These are phyloP conservation scores for Drosera spatulata DNA, from an alignment of 179 eudicot genomes.

Conservation along the genomic window DNA sequence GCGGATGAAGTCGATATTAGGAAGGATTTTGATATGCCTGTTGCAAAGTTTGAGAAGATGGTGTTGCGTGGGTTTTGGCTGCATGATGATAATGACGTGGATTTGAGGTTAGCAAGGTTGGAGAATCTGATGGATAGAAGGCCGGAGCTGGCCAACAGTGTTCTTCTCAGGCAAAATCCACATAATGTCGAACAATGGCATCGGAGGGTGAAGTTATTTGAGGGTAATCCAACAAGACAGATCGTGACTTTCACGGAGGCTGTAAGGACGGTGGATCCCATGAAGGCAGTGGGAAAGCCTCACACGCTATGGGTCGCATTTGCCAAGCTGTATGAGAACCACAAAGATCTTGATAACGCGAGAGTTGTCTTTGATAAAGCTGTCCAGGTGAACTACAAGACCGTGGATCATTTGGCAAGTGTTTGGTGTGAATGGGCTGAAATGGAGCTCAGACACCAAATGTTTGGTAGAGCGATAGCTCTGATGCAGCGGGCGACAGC, in stretches of 20 bases:
- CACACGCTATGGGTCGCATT: conserved; percentile 95
- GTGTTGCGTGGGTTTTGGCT: conserved; percentile 66
- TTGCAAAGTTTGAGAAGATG: conserved; percentile 52
- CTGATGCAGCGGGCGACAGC: conserved; percentile 96
- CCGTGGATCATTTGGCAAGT: conserved; percentile 87
- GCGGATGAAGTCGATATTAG: conserved; percentile 46
- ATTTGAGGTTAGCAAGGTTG: conserved; percentile 67
- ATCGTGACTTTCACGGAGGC: conserved; percentile 90
- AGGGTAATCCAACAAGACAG: conserved; percentile 81
- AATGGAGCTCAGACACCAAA: conserved; percentile 83
- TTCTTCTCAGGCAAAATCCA: conserved; percentile 85
- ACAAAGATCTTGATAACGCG: conserved; percentile 69
- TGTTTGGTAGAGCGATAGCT: conserved; percentile 71
- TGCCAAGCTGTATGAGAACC: conserved; percentile 80
- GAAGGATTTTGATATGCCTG: conserved; percentile 28
- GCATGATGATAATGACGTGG: conserved; percentile 66
- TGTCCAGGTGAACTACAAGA: conserved; percentile 81
- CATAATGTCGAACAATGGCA: conserved; percentile 99
- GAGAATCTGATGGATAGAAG: conserved; percentile 80
- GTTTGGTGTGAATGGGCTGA: conserved; percentile 99
- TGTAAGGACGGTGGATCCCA: conserved; percentile 85
- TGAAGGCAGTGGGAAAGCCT: conserved; percentile 92
- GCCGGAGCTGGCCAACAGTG: conserved; percentile 90
- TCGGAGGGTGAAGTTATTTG: conserved; percentile 80
- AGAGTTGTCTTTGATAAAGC: conserved; percentile 90